Percentiles rank a stretch among this genome's conserved stretches.
These are phyloP conservation scores for Kuraishia molischiana DNA, from an alignment of 805 yeast genomes.

Conservation along the genomic window DNA sequence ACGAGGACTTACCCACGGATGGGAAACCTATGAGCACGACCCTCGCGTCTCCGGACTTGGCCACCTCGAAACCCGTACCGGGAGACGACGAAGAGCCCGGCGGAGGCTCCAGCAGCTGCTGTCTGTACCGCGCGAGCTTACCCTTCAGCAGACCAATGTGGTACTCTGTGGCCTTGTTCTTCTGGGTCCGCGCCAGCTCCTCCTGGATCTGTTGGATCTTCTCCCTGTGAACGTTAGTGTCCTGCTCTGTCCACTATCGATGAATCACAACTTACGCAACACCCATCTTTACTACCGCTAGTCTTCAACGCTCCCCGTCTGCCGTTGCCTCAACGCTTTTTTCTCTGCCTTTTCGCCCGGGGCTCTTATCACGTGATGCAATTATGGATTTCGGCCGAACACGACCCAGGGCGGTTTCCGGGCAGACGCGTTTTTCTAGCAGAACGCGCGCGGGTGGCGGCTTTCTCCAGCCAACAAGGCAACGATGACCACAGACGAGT, in stretches of 20 bases:
- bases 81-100: conserved; percentile 59
- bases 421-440: too few species aligned
- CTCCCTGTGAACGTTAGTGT: conserved; percentile 24
- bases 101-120: conserved; percentile 86
- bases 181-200: conserved; percentile 91
- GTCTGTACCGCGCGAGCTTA: conserved; percentile 83
- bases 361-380: background rate
- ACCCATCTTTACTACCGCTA: background rate
- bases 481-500: background rate
- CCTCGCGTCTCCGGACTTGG: conserved; percentile 93
- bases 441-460: too few species aligned
- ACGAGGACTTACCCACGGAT: conserved; percentile 93
- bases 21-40: conserved; percentile 95
- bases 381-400: background rate
- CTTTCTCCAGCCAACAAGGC: background rate
- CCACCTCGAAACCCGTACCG: conserved; percentile 85
- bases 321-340: too few species aligned
- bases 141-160: conserved; percentile 93
- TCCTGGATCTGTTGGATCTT: conserved; percentile 85
- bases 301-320: too few species aligned
- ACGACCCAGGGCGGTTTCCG: too few species aligned
- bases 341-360: too few species aligned
- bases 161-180: conserved; percentile 96
- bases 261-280: background rate
- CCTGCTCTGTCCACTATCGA: background rate